Base-by-base conservation (phyloP, 2,329 filamentous ascomycete species). In the Pleomassaria siparia region DNA sequence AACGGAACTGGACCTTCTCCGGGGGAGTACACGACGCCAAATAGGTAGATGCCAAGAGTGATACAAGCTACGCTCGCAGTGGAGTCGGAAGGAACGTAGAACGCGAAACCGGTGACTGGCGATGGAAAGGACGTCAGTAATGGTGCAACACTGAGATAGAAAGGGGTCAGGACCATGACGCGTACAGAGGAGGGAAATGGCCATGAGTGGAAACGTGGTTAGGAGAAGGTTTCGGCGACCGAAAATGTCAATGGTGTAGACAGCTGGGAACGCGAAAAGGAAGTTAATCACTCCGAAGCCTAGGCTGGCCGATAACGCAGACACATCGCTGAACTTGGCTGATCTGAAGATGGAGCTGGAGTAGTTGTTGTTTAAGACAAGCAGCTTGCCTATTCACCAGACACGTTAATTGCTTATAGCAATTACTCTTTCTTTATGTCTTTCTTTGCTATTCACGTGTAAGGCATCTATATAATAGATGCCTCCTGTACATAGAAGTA, bases 301-400 rank as follows among this genome's bases (percentile, higher is more conserved):
- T n/a, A 65, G 50, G 26, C 59, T 63, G 8, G 59, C 59, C n/a
- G 49, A 51, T 18, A 64, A 49, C 8, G 62, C 61, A 30, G 60
- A 53, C 29, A 50, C 46, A 11, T 55, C 37, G 25, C 46, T 54
- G 47, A 60, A 63, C 15, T 58, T 57, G n/a, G 50, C 53, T n/a
- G 51, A 33, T 0, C 89, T 92, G 63, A 92, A 89, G 41, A 85
- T 59, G 59, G 91, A 50, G 26, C 49, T 53, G 2, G 41, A n/a
- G n/a, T n/a, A n/a, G n/a, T n/a, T n/a, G n/a, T n/a, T n/a, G n/a
- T n/a, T n/a, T n/a, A n/a, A n/a, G n/a, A n/a, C n/a, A n/a, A n/a
- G n/a, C n/a, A n/a, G n/a, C n/a, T n/a, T n/a, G n/a, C n/a, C n/a
- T n/a, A n/a, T n/a, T n/a, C n/a, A n/a, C n/a, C n/a, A n/a, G n/a